Evolutionary conservation across 495 filamentous ascomycete genomes (phyloP).

Genomic region (Lasiosphaeris hirsuta): DNA sequence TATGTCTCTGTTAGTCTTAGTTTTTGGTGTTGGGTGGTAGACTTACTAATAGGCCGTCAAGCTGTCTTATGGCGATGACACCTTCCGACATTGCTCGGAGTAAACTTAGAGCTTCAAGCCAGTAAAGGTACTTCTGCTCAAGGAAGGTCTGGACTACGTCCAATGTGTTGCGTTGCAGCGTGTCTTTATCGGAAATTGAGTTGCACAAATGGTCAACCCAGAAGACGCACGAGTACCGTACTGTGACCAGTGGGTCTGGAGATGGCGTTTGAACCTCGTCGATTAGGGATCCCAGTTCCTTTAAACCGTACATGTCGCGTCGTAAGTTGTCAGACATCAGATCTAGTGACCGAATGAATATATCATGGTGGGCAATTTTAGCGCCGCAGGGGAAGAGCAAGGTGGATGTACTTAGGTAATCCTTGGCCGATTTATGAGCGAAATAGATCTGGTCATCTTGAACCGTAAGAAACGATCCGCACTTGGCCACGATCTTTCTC

Average conservation of each 20-base stretch:
- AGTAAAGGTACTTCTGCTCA: constrained; percentile 23
- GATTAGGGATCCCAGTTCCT: constrained; percentile 10
- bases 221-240: constrained; percentile 37
- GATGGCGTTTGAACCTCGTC: constrained; percentile 16
- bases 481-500: constrained; percentile 16
- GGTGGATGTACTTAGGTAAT: constrained; percentile 21
- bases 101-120: constrained; percentile 28
- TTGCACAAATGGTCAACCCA: constrained; percentile 38
- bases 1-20: background rate
- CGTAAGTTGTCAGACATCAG: constrained; percentile 18
- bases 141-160: constrained; percentile 8
- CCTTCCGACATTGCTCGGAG: constrained; percentile 27
- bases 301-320: constrained; percentile 22
- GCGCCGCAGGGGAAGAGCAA: constrained; percentile 4
- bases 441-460: constrained; percentile 29
- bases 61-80: constrained; percentile 19
- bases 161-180: constrained; percentile 9
- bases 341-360: constrained; percentile 29
- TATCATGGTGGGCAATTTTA: constrained; percentile 26
- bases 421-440: constrained; percentile 42
- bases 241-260: constrained; percentile 29
- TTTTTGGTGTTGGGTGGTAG: background rate
- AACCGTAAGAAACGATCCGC: constrained; percentile 32
- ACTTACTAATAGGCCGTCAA: constrained; percentile 20
- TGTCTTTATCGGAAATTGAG: background rate